These are phyloP conservation scores for Apiotrichum domesticum DNA, from an alignment of 1,284 basidiomycete species.

Conservation along the genomic window DNA sequence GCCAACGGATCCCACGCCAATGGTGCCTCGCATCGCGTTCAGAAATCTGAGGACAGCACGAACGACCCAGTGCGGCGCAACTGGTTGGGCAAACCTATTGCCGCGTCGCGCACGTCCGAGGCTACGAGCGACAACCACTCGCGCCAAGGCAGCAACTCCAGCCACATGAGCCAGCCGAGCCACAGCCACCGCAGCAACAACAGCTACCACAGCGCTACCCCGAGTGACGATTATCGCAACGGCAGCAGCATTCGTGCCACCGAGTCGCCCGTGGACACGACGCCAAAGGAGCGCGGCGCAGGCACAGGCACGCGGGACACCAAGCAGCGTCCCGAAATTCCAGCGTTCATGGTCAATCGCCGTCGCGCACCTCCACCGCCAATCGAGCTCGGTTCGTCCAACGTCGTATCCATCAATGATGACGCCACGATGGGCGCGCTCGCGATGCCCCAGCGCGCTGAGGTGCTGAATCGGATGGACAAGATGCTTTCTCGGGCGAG, in stretches of 20 bases:
- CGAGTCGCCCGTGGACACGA: slow-evolving; percentile 20
- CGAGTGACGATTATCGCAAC: slow-evolving; percentile 6
- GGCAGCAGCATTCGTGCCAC: not conserved
- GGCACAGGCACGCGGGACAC: not conserved
- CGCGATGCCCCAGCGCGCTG: slow-evolving; percentile 15
- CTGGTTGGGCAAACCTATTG: not conserved
- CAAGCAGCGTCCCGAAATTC: slow-evolving; percentile 8
- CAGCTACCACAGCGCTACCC: not conserved
- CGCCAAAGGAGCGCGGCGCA: slow-evolving; percentile 1
- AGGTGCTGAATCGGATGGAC: slow-evolving; percentile 46
- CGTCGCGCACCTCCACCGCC: slow-evolving; percentile 16
- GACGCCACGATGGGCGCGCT: not conserved
- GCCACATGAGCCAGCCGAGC: not conserved
- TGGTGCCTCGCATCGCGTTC: not conserved
- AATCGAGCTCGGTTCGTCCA: slow-evolving; percentile 12
- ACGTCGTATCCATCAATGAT: slow-evolving; percentile 17
- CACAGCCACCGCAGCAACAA: not conserved
- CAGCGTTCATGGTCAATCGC: slow-evolving; percentile 14
- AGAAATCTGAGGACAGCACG: not conserved
- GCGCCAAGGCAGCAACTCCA: slow-evolving; percentile 4
- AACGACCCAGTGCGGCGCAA: not conserved
- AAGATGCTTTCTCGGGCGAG: slow-evolving; percentile 55
- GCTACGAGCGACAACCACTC: not conserved
- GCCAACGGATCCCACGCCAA: not conserved
- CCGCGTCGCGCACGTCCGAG: not conserved